Conservation (phyloP, 352 stramenopile species). For the Pythium graminicola region DNA sequence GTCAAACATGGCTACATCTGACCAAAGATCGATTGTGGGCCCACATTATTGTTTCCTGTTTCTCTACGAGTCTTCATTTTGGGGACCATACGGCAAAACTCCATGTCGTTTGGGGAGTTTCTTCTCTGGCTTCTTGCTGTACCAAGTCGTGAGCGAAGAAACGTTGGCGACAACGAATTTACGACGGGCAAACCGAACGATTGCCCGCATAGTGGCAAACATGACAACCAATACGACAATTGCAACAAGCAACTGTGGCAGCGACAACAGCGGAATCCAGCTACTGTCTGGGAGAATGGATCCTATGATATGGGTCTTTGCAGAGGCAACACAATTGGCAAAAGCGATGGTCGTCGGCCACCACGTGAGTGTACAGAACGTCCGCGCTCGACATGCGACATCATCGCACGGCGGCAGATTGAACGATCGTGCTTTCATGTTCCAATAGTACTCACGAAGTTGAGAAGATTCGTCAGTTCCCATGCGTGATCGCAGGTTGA, state of each 20-base stretch:
- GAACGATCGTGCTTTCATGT: constrained; percentile 76
- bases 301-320: not conserved
- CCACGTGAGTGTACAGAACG: constrained; percentile 70
- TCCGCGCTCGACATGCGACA: constrained; percentile 43
- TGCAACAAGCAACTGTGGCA: not conserved
- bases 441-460: constrained; percentile 67
- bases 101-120: not conserved
- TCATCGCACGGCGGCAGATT: constrained; percentile 39
- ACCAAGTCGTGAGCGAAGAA: not conserved
- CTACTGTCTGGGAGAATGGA: not conserved
- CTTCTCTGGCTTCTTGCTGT: not conserved
- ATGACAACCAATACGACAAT: not conserved
- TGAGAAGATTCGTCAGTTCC: constrained; percentile 29
- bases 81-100: not conserved
- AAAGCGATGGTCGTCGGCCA: constrained; percentile 25
- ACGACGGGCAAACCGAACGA: not conserved
- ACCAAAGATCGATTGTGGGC: not conserved
- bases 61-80: not conserved
- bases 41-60: not conserved
- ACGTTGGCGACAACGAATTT: not conserved
- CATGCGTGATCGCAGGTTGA: constrained; percentile 41
- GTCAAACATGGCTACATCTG: constrained; percentile 8
- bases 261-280: not conserved
- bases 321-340: not conserved
- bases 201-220: not conserved